Conservation (phyloP, 208 protist genomes). For the Acanthamoeba lenticulata region DNA sequence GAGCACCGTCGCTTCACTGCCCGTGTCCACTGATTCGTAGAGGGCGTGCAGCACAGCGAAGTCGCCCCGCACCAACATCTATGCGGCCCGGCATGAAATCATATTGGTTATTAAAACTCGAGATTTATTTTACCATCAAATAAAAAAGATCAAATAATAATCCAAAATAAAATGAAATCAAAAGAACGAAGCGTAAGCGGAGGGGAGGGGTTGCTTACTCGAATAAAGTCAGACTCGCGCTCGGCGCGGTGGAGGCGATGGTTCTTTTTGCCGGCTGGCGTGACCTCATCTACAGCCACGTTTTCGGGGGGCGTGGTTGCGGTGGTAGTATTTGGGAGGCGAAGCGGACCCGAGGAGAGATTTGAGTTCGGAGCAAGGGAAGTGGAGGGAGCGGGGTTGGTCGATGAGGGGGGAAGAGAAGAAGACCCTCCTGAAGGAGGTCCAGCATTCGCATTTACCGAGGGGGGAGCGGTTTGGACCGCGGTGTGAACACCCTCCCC, state of each 20-base stretch:
- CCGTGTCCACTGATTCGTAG: constrained; percentile 28
- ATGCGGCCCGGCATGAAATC: not conserved
- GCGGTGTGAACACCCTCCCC: too few species aligned
- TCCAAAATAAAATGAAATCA: not conserved
- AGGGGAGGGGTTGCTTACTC: not conserved
- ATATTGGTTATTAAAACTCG: not conserved
- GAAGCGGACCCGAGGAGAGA: too few species aligned
- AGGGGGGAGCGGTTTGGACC: too few species aligned
- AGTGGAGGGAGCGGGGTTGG: too few species aligned
- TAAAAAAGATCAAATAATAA: not conserved
- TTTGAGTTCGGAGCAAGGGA: too few species aligned
- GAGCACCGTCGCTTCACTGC: constrained; percentile 42
- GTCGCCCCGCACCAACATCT: constrained; percentile 61
- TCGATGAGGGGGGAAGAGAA: too few species aligned
- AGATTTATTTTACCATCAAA: not conserved
- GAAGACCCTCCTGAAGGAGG: too few species aligned
- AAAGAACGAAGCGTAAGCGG: not conserved
- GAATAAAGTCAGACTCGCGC: constrained; percentile 37
- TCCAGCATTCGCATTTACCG: too few species aligned
- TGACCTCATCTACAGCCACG: not conserved
- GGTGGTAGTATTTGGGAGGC: too few species aligned
- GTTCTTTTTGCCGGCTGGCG: not conserved
- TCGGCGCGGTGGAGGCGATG: constrained; percentile 38
- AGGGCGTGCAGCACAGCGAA: constrained; percentile 38
- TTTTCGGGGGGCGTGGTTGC: too few species aligned